Percentiles rank a stretch among this genome's conserved stretches.
Conservation (phyloP, 2,329 filamentous ascomycete species). For the Chalaropsis ovoidea region DNA sequence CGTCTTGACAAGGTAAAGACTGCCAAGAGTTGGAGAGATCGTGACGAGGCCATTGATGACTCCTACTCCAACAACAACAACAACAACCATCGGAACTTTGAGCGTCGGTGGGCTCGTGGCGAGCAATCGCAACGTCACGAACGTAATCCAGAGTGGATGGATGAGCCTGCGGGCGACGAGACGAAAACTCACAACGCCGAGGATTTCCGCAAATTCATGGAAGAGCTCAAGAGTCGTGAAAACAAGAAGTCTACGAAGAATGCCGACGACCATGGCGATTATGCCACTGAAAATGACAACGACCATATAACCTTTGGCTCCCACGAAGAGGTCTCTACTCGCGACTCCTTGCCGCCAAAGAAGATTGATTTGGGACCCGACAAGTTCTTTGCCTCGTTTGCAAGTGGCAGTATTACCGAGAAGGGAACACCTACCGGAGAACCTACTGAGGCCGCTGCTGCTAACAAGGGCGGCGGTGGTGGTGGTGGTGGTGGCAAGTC, state of each 20-base stretch:
- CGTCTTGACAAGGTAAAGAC: slow-evolving; percentile 42
- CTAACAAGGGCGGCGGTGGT: slow-evolving; percentile 34
- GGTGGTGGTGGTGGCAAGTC: slow-evolving; percentile 41
- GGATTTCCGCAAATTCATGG: slow-evolving; percentile 92
- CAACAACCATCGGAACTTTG: slow-evolving; percentile 32
- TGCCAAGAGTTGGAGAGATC: slow-evolving; percentile 51
- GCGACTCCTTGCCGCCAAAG: slow-evolving; percentile 16
- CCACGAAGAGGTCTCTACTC: slow-evolving; percentile 21
- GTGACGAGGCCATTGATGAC: slow-evolving; percentile 43
- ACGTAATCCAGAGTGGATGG: slow-evolving; percentile 85
- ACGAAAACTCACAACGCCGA: slow-evolving; percentile 68
- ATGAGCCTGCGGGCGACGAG: slow-evolving; percentile 60
- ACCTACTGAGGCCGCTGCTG: slow-evolving; percentile 32
- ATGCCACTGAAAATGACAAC: slow-evolving; percentile 33
- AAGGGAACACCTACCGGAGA: slow-evolving; percentile 45
- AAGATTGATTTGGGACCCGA: slow-evolving; percentile 56
- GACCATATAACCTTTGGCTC: background rate
- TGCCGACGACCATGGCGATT: slow-evolving; percentile 27
- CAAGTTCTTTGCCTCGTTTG: slow-evolving; percentile 61
- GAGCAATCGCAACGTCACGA: slow-evolving; percentile 50
- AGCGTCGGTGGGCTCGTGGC: slow-evolving; percentile 48
- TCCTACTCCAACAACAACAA: slow-evolving; percentile 42
- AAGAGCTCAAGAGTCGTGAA: slow-evolving; percentile 62
- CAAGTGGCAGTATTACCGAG: slow-evolving; percentile 35
- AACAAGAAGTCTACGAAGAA: slow-evolving; percentile 23